A percentile compares a stretch with the other conserved stretches of the same genome.
These are phyloP conservation scores for Yamadazyma takamatsuzukensis DNA, from an alignment of 805 yeast species.

Conservation along the genomic window DNA sequence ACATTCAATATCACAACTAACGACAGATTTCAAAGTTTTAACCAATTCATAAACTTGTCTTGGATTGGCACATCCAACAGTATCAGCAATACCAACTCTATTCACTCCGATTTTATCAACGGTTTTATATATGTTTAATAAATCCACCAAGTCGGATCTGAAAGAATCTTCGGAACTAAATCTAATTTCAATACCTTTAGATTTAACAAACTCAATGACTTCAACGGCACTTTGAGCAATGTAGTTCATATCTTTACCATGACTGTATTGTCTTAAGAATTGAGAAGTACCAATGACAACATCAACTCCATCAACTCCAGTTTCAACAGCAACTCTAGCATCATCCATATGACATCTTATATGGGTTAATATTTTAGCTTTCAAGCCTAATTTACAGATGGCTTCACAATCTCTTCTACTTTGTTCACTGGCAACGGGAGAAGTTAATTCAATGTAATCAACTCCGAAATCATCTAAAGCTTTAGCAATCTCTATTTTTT, in stretches of 20 bases:
- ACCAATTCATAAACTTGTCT: conserved; percentile 97
- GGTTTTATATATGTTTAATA: conserved; percentile 91
- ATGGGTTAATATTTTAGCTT: conserved; percentile 93
- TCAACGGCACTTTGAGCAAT: conserved; percentile 94
- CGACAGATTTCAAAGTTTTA: conserved; percentile 88
- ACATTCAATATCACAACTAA: conserved; percentile 95
- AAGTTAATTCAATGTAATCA: conserved; percentile 94
- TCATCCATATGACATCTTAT: conserved; percentile 99
- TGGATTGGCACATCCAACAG: conserved; percentile 99
- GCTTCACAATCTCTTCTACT: conserved; percentile 93
- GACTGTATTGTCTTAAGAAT: conserved; percentile 89
- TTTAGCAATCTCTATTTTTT: conserved; percentile 94
- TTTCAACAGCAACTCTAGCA: conserved; percentile 93
- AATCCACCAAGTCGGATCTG: conserved; percentile 93
- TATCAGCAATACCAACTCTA: conserved; percentile 98
- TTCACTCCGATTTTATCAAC: conserved; percentile 97
- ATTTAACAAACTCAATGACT: conserved; percentile 95
- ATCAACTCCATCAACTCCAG: conserved; percentile 99
- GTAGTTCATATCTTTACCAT: conserved; percentile 98
- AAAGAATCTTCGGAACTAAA: conserved; percentile 96
- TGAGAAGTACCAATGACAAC: conserved; percentile 97
- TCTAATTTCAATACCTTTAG: conserved; percentile 94
- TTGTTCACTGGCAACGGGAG: conserved; percentile 98
- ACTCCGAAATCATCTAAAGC: conserved; percentile 98
- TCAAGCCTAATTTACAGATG: conserved; percentile 93